Evolutionary conservation across 1,139 yeast species (phyloP), one percentile per base, ranked within the genome.

Genomic region (Citeromyces siamensis): DNA sequence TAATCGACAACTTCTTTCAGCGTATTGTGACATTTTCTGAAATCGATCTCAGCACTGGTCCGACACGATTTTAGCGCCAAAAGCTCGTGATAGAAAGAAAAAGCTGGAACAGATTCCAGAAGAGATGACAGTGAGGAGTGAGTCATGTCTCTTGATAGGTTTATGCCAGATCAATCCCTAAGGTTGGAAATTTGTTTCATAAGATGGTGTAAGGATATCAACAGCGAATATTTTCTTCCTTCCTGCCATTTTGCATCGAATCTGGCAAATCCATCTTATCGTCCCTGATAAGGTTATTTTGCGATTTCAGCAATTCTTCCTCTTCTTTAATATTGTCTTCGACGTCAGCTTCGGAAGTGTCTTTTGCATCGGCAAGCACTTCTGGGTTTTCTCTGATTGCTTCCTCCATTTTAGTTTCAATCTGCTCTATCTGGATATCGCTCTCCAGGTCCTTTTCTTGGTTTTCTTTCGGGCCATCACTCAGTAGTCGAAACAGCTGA

Each of bases 401-500:
- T 26, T 37, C 32, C 28, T 31, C 22, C 20, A 35, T 16, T 18
- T 19, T 22, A 13, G 35, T 19, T 26, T 31, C 38, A 16, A 41
- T 44, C 7, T 37, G 33, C 14, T 35, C 40, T 2, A 27, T 39
- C 17, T 38, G 41, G 8, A 37, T 38, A 14, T 37, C 26, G 22
- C 38, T 40, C n/a, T 37, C 36, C 6, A 38, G 35, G 19, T 39
- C 41, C 13, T 36, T 36, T 35, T 42, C 38, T 41, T 39, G 14
- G 38, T 36, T 13, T 42, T 42, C 28, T 40, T 39, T 27, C 40
- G 41, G 12, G 41, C 42, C 35, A 42, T 66, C 73, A 48, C 66
- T 72, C 53, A 88, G 60, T 38, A 88, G 61, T 53, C 71, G 71
- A 52, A 82, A 83, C 41, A 88, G 66, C 39, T 76, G 79, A 49